A percentile compares a stretch with the other conserved stretches of the same genome.
phyloP scores from a whole-genome alignment of 768 basidiomycete species.

The Hypholoma sublateritium region DNA sequence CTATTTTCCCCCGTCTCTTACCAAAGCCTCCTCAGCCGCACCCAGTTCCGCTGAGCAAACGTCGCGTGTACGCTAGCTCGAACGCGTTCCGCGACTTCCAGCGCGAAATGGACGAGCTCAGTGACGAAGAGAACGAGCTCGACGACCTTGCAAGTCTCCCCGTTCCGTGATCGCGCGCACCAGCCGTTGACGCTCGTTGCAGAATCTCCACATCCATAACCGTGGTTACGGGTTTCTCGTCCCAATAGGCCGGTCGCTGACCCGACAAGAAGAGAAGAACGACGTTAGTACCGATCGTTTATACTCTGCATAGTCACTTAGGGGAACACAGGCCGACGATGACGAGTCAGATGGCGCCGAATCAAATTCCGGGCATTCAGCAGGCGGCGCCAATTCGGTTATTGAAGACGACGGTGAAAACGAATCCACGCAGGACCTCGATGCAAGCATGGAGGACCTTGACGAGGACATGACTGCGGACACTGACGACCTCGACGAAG shows the following conservation, averaged over 20 bases:
- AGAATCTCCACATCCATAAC: constrained; percentile 63
- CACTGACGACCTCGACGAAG: constrained; percentile 36
- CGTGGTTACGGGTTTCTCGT: constrained; percentile 68
- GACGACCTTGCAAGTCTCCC: constrained; percentile 61
- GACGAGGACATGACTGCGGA: constrained; percentile 48
- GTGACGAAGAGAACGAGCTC: constrained; percentile 82
- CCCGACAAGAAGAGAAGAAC: constrained; percentile 82
- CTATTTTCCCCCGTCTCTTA: constrained; percentile 62
- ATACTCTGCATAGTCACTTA: not conserved
- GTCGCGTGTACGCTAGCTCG: constrained; percentile 54
- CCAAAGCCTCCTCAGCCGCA: constrained; percentile 67
- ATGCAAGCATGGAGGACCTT: constrained; percentile 63
- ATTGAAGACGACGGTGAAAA: constrained; percentile 51
- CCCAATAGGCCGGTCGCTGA: constrained; percentile 72
- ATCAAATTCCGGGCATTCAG: constrained; percentile 41
- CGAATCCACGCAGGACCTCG: constrained; percentile 52
- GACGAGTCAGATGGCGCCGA: constrained; percentile 45
- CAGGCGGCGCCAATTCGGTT: constrained; percentile 35
- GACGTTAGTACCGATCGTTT: constrained; percentile 50
- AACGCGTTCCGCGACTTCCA: constrained; percentile 67
- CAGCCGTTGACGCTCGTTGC: constrained; percentile 8
- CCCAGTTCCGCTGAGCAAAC: constrained; percentile 55
- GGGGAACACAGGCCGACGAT: constrained; percentile 38
- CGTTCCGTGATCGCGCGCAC: not conserved
- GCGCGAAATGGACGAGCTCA: constrained; percentile 80